phyloP scores from a whole-genome alignment of 2,329 filamentous ascomycete genomes.

The Xenosphaeropsis pyriputrescens region DNA sequence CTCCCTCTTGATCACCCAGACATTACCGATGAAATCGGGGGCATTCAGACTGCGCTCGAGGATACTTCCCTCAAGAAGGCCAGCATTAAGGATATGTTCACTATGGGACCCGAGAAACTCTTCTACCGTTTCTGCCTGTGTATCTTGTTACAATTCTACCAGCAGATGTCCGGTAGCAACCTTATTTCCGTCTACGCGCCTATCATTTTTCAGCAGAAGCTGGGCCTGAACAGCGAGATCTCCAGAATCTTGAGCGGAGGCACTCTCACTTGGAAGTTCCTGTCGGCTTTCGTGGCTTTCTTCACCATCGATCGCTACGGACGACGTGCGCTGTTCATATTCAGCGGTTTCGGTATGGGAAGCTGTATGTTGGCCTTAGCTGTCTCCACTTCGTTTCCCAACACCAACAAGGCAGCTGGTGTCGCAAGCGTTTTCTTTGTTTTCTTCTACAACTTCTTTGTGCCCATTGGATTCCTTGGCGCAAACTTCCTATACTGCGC shows the following conservation, averaged over 20 bases:
- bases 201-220: constrained; percentile 31
- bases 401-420: constrained; percentile 27
- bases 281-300: constrained; percentile 22
- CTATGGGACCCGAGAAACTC: constrained; percentile 32
- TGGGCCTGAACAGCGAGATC: constrained; percentile 27
- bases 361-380: constrained; percentile 1
- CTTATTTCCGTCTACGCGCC: constrained; percentile 27
- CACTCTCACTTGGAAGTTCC: constrained; percentile 39
- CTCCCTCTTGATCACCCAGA: constrained; percentile 2
- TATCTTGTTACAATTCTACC: constrained; percentile 32
- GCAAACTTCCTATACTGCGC: constrained; percentile 46
- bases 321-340: constrained; percentile 7
- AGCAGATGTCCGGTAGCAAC: constrained; percentile 28
- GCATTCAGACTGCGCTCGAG: constrained; percentile 32
- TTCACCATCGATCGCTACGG: constrained; percentile 23
- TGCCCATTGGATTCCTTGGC: constrained; percentile 42
- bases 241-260: constrained; percentile 31
- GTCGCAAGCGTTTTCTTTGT: constrained; percentile 39
- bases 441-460: constrained; percentile 45
- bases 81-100: constrained; percentile 27
- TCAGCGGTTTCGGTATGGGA: constrained; percentile 9
- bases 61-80: constrained; percentile 23
- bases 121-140: constrained; percentile 34
- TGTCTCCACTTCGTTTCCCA: constrained; percentile 30
- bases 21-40: constrained; percentile 23